Conservation (phyloP, 2,329 filamentous ascomycete species). For the Tolypocladium paradoxum region DNA sequence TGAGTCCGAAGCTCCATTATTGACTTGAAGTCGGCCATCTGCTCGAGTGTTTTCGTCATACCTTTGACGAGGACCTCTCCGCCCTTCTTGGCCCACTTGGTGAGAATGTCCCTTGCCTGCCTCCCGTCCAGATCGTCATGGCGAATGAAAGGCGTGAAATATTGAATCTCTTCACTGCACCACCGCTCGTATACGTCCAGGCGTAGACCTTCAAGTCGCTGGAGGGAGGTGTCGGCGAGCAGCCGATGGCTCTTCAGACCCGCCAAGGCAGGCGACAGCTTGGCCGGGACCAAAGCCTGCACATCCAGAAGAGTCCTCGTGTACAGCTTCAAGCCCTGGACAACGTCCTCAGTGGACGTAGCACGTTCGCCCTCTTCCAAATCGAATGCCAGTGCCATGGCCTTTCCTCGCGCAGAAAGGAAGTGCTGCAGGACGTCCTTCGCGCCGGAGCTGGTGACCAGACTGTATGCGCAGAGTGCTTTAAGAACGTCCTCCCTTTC, state of each 20-base stretch:
- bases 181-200: conserved; percentile 70
- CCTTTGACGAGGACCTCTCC: conserved; percentile 51
- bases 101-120: conserved; percentile 50
- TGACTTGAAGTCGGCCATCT: conserved; percentile 53
- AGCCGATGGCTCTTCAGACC: conserved; percentile 60
- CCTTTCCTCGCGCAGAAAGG: conserved; percentile 58
- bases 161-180: conserved; percentile 72
- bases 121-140: conserved; percentile 62
- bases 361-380: conserved; percentile 30
- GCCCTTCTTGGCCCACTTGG: conserved; percentile 51
- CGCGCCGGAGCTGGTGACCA: conserved; percentile 70
- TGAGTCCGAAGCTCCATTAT: conserved; percentile 60
- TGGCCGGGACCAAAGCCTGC: conserved; percentile 62
- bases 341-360: conserved; percentile 36
- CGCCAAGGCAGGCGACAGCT: conserved; percentile 57
- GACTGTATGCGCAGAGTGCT: conserved; percentile 69
- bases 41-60: conserved; percentile 46
- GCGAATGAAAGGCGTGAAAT: conserved; percentile 79
- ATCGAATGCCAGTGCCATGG: conserved; percentile 54
- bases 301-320: conserved; percentile 68
- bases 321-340: conserved; percentile 61
- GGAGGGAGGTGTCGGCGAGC: conserved; percentile 59
- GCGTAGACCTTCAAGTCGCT: conserved; percentile 56
- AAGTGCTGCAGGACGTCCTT: conserved; percentile 73
- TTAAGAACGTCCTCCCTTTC: conserved; percentile 50